A percentile compares a stretch with the other conserved stretches of the same genome.
phyloP scores from a whole-genome alignment of 1,139 yeast genomes.

The Yamadazyma sp. region DNA sequence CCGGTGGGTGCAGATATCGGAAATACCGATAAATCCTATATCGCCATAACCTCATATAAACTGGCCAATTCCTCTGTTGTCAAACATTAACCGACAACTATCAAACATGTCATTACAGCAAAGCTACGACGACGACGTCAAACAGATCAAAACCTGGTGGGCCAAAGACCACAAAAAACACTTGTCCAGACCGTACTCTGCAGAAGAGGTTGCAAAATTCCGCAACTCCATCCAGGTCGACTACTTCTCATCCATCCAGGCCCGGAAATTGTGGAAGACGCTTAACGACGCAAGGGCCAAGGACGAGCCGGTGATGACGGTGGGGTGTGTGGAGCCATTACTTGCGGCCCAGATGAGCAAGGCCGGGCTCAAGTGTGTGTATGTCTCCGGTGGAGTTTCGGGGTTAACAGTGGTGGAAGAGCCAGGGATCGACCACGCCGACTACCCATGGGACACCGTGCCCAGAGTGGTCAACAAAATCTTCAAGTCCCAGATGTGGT shows the following conservation, averaged over 20 bases:
- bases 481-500: conserved; percentile 58
- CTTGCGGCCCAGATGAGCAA: conserved; percentile 54
- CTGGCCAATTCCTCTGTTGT: no score
- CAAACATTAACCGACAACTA: no score
- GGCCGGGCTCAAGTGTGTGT: conserved; percentile 51
- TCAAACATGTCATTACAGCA: conserved; percentile 8
- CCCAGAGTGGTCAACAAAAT: conserved; percentile 64
- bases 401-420: conserved; percentile 16
- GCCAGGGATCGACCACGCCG: conserved; percentile 18
- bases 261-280: conserved; percentile 49
- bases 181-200: conserved; percentile 52
- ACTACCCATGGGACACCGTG: conserved; percentile 52
- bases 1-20: no score
- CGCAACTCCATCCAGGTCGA: conserved; percentile 48
- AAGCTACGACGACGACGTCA: conserved; percentile 11
- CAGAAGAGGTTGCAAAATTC: conserved; percentile 52
- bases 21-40: no score
- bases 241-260: conserved; percentile 57
- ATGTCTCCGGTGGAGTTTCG: conserved; percentile 66
- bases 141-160: conserved; percentile 43
- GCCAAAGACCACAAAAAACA: conserved; percentile 46
- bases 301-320: conserved; percentile 52
- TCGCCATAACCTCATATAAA: no score
- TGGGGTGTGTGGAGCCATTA: conserved; percentile 64
- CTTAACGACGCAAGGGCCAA: conserved; percentile 41